Evolutionary conservation across 1,284 basidiomycete species (phyloP).

Genomic region (Vanrija humicola): DNA sequence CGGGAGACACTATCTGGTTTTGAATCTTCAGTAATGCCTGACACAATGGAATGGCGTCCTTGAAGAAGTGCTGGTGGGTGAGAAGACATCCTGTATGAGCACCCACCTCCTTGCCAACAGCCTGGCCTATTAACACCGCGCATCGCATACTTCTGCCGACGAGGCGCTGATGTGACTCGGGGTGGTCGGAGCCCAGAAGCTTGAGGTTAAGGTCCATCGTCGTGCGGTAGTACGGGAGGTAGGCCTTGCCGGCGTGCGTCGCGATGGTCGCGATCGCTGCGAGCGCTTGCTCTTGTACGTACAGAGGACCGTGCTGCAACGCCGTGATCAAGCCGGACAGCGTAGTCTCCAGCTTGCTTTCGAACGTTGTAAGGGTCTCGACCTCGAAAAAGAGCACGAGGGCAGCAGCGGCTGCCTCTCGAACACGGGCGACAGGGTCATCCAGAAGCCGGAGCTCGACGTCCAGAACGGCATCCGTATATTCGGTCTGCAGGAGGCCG

Average conservation of each 20-base stretch:
- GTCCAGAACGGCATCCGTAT: conserved; percentile 50
- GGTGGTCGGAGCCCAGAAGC: conserved; percentile 57
- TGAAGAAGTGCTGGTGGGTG: conserved; percentile 24
- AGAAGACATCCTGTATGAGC: not conserved
- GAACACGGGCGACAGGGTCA: conserved; percentile 64
- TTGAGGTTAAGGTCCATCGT: conserved; percentile 28
- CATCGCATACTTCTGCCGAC: conserved; percentile 81
- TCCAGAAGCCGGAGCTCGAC: conserved; percentile 68
- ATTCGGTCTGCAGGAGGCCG: conserved; percentile 31
- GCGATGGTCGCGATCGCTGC: conserved; percentile 73
- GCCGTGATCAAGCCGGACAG: conserved; percentile 9
- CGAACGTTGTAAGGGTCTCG: conserved; percentile 64
- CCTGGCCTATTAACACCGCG: conserved; percentile 73
- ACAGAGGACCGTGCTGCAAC: conserved; percentile 44
- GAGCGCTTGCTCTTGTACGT: conserved; percentile 78
- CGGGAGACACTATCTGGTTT: conserved; percentile 53
- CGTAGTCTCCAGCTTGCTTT: conserved; percentile 60
- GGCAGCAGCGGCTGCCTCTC: conserved; percentile 75
- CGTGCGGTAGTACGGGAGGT: conserved; percentile 31
- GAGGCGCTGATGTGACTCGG: conserved; percentile 64
- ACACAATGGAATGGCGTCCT: conserved; percentile 66
- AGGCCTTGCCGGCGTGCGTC: conserved; percentile 63
- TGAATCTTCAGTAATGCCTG: conserved; percentile 72
- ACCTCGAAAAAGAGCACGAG: conserved; percentile 87
- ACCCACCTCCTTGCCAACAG: conserved; percentile 57